phyloP scores from a whole-genome alignment of 345 rosid species.

The Lumnitzera racemosa region DNA sequence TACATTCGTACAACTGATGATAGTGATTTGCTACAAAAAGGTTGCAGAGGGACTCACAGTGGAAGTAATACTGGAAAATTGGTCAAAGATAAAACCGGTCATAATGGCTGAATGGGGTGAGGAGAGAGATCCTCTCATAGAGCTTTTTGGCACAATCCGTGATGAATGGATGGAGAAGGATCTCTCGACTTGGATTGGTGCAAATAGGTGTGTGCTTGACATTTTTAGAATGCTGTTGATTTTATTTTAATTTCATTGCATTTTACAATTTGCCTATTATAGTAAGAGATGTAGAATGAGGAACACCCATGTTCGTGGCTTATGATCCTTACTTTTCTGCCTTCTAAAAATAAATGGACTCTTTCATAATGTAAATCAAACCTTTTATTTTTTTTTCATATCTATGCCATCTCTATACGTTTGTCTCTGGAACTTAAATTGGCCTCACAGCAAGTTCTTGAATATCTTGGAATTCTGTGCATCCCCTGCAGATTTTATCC shows the following conservation, averaged over 20 bases:
- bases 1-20: conserved; percentile 9
- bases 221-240: not conserved
- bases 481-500: conserved; percentile 66
- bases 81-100: conserved; percentile 72
- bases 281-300: too few relatives aligned
- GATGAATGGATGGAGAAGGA: conserved; percentile 86
- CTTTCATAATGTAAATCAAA: too few relatives aligned
- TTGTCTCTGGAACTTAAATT: not conserved
- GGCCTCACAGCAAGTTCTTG: not conserved
- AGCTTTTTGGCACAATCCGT: conserved; percentile 79
- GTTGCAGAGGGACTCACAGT: conserved; percentile 68
- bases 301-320: too few relatives aligned
- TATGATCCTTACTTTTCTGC: too few relatives aligned
- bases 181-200: conserved; percentile 78
- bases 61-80: conserved; percentile 60
- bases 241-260: too few relatives aligned
- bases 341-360: too few relatives aligned
- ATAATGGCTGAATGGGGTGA: conserved; percentile 84
- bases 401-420: too few relatives aligned
- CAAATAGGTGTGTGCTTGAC: conserved; percentile 58
- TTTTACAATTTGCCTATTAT: too few relatives aligned
- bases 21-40: conserved; percentile 29
- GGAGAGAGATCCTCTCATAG: conserved; percentile 51
- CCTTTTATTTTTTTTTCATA: too few relatives aligned
- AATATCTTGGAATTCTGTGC: not conserved